Evolutionary conservation across 768 basidiomycete genomes (phyloP), one percentile per base, ranked within the genome.

Genomic region (Kwoniella sp.): DNA sequence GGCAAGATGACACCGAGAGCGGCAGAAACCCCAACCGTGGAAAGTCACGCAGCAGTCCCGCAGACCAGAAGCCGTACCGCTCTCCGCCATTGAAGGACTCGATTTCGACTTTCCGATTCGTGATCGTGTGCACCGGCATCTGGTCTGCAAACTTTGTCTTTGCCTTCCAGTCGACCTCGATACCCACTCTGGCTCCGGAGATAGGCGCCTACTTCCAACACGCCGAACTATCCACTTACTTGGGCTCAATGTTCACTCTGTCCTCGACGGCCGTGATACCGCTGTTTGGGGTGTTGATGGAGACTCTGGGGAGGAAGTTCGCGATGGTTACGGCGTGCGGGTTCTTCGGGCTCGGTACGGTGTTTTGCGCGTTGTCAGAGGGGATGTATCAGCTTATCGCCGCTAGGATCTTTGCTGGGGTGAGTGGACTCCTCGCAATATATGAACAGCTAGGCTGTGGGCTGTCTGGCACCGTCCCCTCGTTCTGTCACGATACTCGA

Each of bases 241-340:
- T 81, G 22, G 78, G 78, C 8, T 73, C 74, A 20, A 64, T 73
- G 12, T 79, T 79, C 53, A 69, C 73, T 0, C 48, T 81, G 38
- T 70, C 75, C 28, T 75, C 65, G 53, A 76, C 78, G 0, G 79
- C 78, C 3, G 78, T 77, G 15, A 81, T 79, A 9, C 79, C 79
- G 0, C 52, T 81, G 0, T 81, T 76, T 55, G 79, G 79, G 2
- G 75, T 78, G 0, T 64, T 81, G 17, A 76, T 79, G 69, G 79
- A 79, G 41, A 71, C 69, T 3, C 55, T 81, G 0, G 79, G 79
- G 0, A 48, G 79, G 12, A 79, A 74, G 48, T 66, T 75, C 29
- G 76, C 78, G 2, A 76, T 78, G 75, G 28, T 69, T n/a, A 75
- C 74, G 8, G 79, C 73, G 11, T 74, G 73, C 23, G 37, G 62